Evolutionary conservation across 2,329 filamentous ascomycete genomes (phyloP), one percentile per base, ranked within the genome.

Genomic region (Epichloe coenophiala): DNA sequence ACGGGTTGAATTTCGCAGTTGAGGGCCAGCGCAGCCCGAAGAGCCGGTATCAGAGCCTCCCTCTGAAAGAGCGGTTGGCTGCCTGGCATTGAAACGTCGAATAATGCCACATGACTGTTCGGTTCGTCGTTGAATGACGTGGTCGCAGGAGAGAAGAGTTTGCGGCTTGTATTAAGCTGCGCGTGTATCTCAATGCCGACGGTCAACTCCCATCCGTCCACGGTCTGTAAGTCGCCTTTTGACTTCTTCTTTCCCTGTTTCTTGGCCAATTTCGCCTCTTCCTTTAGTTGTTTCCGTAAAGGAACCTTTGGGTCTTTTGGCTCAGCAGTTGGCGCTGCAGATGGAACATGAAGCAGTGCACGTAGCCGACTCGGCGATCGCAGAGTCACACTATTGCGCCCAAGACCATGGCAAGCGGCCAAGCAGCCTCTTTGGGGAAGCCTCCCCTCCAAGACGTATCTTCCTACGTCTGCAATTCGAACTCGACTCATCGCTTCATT

Each of bases 121-220:
- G 90, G 86, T 3, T 72, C 66, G 49, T 84, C 80, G 60, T 81
- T 80, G 61, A 80, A 76, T 1, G 79, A 80, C 0, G 81, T 82
- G 12, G 71, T 65, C 11, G 84, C 84, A 38, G 77, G 66, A 1
- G 93, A 97, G 71, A 98, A 98, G 51, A 98, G 79, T 69, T 98
- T 98, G 61, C 77, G 76, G 4, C 79, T 75, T 0, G 90, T 93
- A 67, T 97, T 95, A 61, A 98, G 75, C 68, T 97, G 91, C 19
- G 93, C 93, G 64, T 98, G 93, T 56, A 98, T 93, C 71, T 98
- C 93, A 58, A 98, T 90, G 54, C 93, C 93, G 31, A 97, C 88
- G 0, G 91, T 96, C 60, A 97, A 73, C 66, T 96, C 88, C 93
- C 93, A 98, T 36, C 83, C 82, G 5, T 74, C 69, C 1, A 79